Evolutionary conservation across 2,329 filamentous ascomycete genomes (phyloP).

Genomic region (Sclerotinia borealis): DNA sequence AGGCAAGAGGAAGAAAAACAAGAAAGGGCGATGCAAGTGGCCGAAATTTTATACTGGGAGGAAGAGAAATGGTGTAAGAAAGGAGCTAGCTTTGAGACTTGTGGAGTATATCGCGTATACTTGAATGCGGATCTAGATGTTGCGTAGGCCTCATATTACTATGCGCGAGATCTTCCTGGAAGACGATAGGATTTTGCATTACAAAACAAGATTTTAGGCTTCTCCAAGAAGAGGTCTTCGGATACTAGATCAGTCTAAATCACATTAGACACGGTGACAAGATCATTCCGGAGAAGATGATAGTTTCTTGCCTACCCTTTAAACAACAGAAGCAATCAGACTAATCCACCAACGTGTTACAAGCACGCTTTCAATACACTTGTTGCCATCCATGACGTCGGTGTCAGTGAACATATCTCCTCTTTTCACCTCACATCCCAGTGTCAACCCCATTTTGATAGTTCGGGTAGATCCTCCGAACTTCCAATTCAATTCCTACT

Average conservation of each 20-base stretch:
- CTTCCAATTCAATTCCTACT: not conserved
- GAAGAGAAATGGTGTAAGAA: not conserved
- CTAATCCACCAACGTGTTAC: not conserved
- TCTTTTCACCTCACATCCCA: not conserved
- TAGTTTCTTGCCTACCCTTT: not conserved
- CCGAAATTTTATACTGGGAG: not conserved
- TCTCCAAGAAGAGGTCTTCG: no score
- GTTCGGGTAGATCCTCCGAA: not conserved
- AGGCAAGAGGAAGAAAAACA: not conserved
- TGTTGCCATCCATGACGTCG: not conserved
- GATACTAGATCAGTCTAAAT: not conserved
- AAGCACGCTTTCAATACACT: not conserved
- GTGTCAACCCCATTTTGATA: not conserved
- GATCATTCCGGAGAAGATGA: not conserved
- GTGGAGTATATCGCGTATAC: not conserved
- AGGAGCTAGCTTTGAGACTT: not conserved
- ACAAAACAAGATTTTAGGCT: not conserved
- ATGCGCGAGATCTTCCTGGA: not conserved
- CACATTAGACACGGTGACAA: not conserved
- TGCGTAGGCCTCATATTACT: not conserved
- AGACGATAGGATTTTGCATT: not conserved
- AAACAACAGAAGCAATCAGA: not conserved
- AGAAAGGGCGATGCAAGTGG: not conserved
- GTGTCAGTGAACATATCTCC: no score
- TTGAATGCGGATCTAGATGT: not conserved